Evolutionary conservation across 2,329 filamentous ascomycete species (phyloP), one percentile per base, ranked within the genome.

Genomic region (Juglanconis oblonga): DNA sequence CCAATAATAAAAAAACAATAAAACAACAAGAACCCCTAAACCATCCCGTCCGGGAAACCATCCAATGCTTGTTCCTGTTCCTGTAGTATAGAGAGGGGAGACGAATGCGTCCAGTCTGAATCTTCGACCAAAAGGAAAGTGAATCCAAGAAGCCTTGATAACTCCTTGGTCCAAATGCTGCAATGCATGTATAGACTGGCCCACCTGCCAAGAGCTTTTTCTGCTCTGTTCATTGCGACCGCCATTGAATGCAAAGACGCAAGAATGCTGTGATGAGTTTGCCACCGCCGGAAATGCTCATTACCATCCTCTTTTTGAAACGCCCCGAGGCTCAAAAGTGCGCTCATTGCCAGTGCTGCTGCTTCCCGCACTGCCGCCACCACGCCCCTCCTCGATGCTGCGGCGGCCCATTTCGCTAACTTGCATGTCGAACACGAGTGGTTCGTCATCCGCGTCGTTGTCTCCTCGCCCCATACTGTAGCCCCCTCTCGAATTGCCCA

Each of bases 401-500:
- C 59, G 56, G 11, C 62, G 62, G 35, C 59, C 57, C 49, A 57
- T 58, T 14, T 64, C 62, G 56, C 59, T 64, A 36, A 62, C 57
- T 14, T 62, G 61, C 62, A 64, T 62, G 40, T 64, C 62, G 13
- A 64, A 64, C 3, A 64, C 55, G 24, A 64, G 57, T 33, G 62
- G 62, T 36, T 64, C 62, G 2, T 64, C 62, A n/a, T 64, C 62
- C 4, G 59, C 59, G 33, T 79, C 77, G 49, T 78, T 75, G 31
- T 80, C 77, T n/a, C 71, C 75, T 4, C 76, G 74, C 4, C 67
- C 69, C 32, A 54, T 48, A 31, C 56, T 38, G 17, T 75, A 67
- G n/a, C 76, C 69, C 33, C 71, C 62, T n/a, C 59, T 70, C 10
- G 69, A 70, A 2, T 75, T 77, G 31, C 77, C 76, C 1, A 71